Base-by-base conservation (phyloP, 306 rosid species). In the Acacia confusa region DNA sequence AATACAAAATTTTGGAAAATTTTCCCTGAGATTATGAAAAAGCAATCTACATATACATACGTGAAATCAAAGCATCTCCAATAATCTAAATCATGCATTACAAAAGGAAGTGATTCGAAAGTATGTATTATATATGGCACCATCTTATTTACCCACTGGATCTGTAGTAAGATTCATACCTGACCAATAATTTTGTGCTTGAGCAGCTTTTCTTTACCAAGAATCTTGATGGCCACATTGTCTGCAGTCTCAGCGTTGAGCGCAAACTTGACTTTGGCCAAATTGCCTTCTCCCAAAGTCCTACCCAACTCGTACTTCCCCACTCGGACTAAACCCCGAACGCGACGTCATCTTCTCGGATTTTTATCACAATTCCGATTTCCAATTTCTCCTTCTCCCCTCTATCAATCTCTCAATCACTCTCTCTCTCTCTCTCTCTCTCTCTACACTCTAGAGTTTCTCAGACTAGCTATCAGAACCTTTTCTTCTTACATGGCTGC, bases 401-500 rank as follows among this genome's bases (percentile, higher is more conserved):
- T n/a, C 11, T 41, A 25, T 36, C 8, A 16, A 79, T 36, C 77
- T 13, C 17, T 40, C 36, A 11, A 76, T 34, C 77, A 4, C 9
- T 40, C 36, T 24, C 82, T 34, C 44, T 53, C 70, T 79, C n/a
- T n/a, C n/a, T n/a, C n/a, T n/a, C n/a, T n/a, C n/a, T 53, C 70
- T 79, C 75, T 72, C 72, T 71, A 27, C 19, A 25, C 17, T 28
- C 74, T 82, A 45, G 61, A 45, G 6, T 28, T 15, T 34, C 55
- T 40, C 69, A 1, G 20, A 32, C 24, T 2, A 1, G 20, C 71
- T 74, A 82, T 85, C 78, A 88, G 63, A 48, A 83, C 67, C 98
- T 84, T 92, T 94, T 94, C 98, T 92, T 94, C 95, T 94, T 94
- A 60, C 97, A 90, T 0, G 98, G 98, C 58, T 92, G 98, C 98